Percentiles rank a stretch among this genome's conserved stretches.
Evolutionary conservation across 768 basidiomycete species (phyloP).

Genomic region (Mycena galopus): DNA sequence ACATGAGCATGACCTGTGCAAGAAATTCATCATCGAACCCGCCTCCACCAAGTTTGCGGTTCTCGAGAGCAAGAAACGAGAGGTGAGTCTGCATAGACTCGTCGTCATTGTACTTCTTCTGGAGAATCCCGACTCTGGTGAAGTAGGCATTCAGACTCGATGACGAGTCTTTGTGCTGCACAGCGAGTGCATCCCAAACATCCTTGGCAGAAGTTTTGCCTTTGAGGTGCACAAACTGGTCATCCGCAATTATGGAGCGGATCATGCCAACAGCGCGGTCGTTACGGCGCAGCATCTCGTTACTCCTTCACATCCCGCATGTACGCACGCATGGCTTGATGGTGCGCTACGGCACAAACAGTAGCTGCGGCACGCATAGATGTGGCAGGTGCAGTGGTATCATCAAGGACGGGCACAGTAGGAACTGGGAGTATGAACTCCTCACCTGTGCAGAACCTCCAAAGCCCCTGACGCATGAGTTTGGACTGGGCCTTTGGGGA

Average conservation of each 20-base stretch:
- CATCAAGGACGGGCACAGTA: not conserved
- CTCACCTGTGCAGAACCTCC: conserved; percentile 6
- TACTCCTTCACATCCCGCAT: too few species aligned
- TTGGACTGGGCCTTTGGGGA: conserved; percentile 8
- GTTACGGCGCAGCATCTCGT: conserved; percentile 9
- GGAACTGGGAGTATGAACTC: not conserved
- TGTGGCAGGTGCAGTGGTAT: too few species aligned
- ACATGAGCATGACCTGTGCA: too few species aligned
- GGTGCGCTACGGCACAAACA: not conserved
- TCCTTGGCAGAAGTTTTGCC: conserved; percentile 9
- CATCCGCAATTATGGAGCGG: conserved; percentile 13
- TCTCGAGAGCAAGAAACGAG: conserved; percentile 10
- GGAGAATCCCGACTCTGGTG: conserved; percentile 6
- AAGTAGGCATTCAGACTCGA: conserved; percentile 1
- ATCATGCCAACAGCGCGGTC: conserved; percentile 16
- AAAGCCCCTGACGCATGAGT: conserved; percentile 15
- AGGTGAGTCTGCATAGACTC: conserved; percentile 16
- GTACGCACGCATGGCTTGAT: conserved; percentile 2
- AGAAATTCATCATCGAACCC: conserved; percentile 4
- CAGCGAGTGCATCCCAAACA: not conserved
- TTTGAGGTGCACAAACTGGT: conserved; percentile 10
- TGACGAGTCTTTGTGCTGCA: not conserved
- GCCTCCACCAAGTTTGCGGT: conserved; percentile 1
- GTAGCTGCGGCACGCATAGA: not conserved
- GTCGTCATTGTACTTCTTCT: conserved; percentile 15